Evolutionary conservation across 768 basidiomycete species (phyloP).

Genomic region (Boletus subparvulus): DNA sequence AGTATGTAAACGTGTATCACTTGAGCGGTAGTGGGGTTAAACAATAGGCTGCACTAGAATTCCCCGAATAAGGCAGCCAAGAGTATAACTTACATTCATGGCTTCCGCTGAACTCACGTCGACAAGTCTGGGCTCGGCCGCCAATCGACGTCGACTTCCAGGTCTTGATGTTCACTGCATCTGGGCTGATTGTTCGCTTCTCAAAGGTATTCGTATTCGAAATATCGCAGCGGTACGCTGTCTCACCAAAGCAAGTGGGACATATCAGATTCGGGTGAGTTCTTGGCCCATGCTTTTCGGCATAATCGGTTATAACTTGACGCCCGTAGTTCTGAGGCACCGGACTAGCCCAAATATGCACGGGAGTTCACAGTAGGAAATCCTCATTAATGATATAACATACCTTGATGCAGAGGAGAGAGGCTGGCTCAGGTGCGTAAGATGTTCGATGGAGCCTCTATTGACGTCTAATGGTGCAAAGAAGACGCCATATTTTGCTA

Average conservation of each 20-base stretch:
- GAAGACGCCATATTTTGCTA: conserved; percentile 86
- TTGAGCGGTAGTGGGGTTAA: conserved; percentile 1
- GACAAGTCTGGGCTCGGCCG: conserved; percentile 96
- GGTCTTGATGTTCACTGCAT: conserved; percentile 98
- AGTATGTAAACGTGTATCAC: conserved; percentile 55
- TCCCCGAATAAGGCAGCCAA: conserved; percentile 81
- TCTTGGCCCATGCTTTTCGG: not conserved
- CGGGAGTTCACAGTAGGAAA: conserved; percentile 26
- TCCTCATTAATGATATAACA: conserved; percentile 25
- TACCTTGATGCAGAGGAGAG: conserved; percentile 56
- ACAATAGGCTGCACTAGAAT: conserved; percentile 52
- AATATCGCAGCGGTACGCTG: conserved; percentile 98
- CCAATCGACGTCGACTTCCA: conserved; percentile 99
- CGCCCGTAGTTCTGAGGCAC: conserved; percentile 27
- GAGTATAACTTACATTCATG: conserved; percentile 84
- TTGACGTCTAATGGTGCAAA: conserved; percentile 31
- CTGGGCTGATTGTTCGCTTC: conserved; percentile 94
- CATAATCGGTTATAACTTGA: not conserved
- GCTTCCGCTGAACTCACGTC: conserved; percentile 82
- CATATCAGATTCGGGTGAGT: conserved; percentile 92
- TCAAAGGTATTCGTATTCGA: conserved; percentile 87
- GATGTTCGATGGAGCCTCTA: not conserved
- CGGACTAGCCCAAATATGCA: conserved; percentile 13
- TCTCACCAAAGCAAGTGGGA: conserved; percentile 89
- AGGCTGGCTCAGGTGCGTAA: conserved; percentile 77